Conservation (phyloP, 768 basidiomycete genomes). For the Suillus plorans region DNA sequence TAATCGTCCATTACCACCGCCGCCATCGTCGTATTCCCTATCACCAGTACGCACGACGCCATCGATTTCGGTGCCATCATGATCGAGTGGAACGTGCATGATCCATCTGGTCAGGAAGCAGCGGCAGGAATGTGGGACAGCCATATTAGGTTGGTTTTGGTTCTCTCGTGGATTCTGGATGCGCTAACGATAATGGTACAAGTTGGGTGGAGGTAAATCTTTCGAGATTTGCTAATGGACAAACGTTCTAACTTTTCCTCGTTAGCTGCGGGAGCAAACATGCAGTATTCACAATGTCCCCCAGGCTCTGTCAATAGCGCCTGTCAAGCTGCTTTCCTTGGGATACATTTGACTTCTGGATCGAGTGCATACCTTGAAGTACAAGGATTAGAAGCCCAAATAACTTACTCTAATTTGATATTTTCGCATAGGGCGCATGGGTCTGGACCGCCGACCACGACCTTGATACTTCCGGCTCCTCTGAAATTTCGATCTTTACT, state of each 20-base stretch:
- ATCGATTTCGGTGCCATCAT: slow-evolving; percentile 34
- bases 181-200: slow-evolving; percentile 6
- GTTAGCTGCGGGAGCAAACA: slow-evolving; percentile 53
- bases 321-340: slow-evolving; percentile 69
- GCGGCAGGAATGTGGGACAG: slow-evolving; percentile 55
- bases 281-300: slow-evolving; percentile 48
- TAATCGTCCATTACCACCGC: slow-evolving; percentile 34
- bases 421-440: slow-evolving; percentile 59
- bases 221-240: not conserved
- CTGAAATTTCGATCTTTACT: slow-evolving; percentile 55
- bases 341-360: slow-evolving; percentile 53
- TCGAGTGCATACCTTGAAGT: slow-evolving; percentile 68
- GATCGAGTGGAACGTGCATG: slow-evolving; percentile 60
- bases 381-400: not conserved
- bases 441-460: slow-evolving; percentile 83
- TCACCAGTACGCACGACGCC: not conserved
- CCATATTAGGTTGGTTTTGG: slow-evolving; percentile 34
- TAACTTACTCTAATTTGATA: not conserved
- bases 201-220: slow-evolving; percentile 28
- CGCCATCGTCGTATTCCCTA: slow-evolving; percentile 1
- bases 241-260: slow-evolving; percentile 14
- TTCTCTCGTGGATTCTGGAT: slow-evolving; percentile 9
- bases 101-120: slow-evolving; percentile 50
- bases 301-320: slow-evolving; percentile 39
- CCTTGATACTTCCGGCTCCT: slow-evolving; percentile 51